Conservation (phyloP, 345 rosid genomes). For the Acer yangbiense region DNA sequence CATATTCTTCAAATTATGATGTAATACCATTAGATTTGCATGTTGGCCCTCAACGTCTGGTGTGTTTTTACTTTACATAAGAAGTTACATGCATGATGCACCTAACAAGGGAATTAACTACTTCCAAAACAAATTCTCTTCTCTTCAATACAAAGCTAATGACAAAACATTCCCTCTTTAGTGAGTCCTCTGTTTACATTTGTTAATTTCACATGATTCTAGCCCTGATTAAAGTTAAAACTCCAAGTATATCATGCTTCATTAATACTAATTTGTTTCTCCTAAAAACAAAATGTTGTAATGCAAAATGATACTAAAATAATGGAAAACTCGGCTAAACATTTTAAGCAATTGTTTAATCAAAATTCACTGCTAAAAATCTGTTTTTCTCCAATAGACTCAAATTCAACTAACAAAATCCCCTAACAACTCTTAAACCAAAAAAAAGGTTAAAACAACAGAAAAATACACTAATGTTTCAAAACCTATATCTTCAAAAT, state of each 20-base stretch:
- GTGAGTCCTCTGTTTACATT: background rate
- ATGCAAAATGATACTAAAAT: background rate
- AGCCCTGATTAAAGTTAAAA: background rate
- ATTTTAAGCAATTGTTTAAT: background rate
- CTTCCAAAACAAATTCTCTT: background rate
- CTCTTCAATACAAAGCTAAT: background rate
- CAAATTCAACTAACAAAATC: conserved; percentile 21
- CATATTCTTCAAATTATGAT: background rate
- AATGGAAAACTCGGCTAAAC: background rate
- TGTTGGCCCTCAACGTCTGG: background rate
- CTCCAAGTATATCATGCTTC: background rate
- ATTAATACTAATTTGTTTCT: background rate
- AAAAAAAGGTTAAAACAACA: too few relatives aligned
- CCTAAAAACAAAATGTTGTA: background rate
- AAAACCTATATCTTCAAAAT: background rate
- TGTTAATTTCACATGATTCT: background rate
- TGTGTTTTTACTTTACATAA: background rate
- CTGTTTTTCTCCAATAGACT: conserved; percentile 16
- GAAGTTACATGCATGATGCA: background rate
- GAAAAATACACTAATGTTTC: background rate
- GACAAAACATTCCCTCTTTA: background rate
- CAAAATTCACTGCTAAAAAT: background rate
- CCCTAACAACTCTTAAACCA: too few relatives aligned
- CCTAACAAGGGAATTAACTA: background rate
- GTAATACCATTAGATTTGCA: background rate